Conservation (phyloP, 441 rosid genomes). For the Iberis amara region DNA sequence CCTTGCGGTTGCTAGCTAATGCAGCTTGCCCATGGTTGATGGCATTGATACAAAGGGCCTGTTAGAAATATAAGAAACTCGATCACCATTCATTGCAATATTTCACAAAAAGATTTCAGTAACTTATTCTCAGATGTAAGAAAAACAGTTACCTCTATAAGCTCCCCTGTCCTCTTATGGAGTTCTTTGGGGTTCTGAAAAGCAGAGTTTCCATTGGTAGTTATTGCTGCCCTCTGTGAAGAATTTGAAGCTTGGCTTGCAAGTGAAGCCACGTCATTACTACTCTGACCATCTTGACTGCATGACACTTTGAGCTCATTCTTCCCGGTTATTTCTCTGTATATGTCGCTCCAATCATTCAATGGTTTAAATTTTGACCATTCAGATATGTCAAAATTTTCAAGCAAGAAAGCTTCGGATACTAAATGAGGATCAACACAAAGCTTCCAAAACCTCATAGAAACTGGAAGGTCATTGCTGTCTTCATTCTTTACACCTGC, state of each 20-base stretch:
- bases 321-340: conserved; percentile 37
- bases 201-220: conserved; percentile 40
- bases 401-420: conserved; percentile 52
- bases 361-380: conserved; percentile 38
- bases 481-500: conserved; percentile 33
- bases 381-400: conserved; percentile 46
- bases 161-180: conserved; percentile 81
- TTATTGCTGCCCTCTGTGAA: conserved; percentile 47
- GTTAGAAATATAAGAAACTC: conserved; percentile 34
- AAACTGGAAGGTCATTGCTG: conserved; percentile 37
- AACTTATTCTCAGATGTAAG: conserved; percentile 17
- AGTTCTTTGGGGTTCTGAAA: conserved; percentile 67
- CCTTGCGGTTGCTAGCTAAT: conserved; percentile 89
- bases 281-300: conserved; percentile 37
- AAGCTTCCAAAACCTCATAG: conserved; percentile 51
- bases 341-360: conserved; percentile 54
- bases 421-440: conserved; percentile 67
- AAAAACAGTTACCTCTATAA: conserved; percentile 62
- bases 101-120: conserved; percentile 23
- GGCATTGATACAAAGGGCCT: conserved; percentile 84
- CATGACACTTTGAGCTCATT: conserved; percentile 32
- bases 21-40: conserved; percentile 69
- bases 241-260: conserved; percentile 45
- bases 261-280: conserved; percentile 34
- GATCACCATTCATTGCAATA: conserved; percentile 18